phyloP scores from a whole-genome alignment of 306 rosid species.

The Sphenostylis stenocarpa region DNA sequence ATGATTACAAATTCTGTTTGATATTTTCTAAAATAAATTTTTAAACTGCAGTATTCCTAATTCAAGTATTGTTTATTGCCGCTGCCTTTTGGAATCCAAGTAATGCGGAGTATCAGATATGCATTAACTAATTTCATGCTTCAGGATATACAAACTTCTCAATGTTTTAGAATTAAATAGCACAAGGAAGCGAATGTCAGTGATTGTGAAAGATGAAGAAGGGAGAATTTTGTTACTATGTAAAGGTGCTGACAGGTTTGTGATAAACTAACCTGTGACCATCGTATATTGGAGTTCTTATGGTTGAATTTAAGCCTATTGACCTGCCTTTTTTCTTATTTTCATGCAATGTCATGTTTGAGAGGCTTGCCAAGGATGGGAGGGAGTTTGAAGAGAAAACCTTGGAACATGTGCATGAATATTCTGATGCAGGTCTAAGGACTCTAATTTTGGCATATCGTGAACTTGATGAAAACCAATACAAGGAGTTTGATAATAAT shows the following conservation, averaged over 20 bases:
- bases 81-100: slow-evolving; percentile 7
- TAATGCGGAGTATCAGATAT: background rate
- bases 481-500: slow-evolving; percentile 55
- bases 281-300: slow-evolving; percentile 5
- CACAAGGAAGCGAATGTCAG: slow-evolving; percentile 94
- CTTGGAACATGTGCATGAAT: slow-evolving; percentile 64
- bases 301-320: background rate
- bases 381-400: slow-evolving; percentile 74
- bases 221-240: slow-evolving; percentile 67
- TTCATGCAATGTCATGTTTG: slow-evolving; percentile 86
- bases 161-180: slow-evolving; percentile 93
- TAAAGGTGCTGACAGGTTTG: slow-evolving; percentile 97
- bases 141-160: slow-evolving; percentile 73
- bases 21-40: slow-evolving; percentile 4
- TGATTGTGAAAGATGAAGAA: slow-evolving; percentile 71
- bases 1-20: background rate
- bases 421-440: slow-evolving; percentile 88
- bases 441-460: slow-evolving; percentile 84
- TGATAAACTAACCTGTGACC: slow-evolving; percentile 27
- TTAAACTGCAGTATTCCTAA: background rate
- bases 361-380: slow-evolving; percentile 70
- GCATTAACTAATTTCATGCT: slow-evolving; percentile 23
- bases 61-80: background rate
- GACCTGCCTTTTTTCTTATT: slow-evolving; percentile 18
- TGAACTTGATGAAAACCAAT: slow-evolving; percentile 72